Percentiles rank a stretch among this genome's conserved stretches.
These are phyloP conservation scores for Solanum neorickii DNA, from an alignment of 257 asterid species.

Conservation along the genomic window DNA sequence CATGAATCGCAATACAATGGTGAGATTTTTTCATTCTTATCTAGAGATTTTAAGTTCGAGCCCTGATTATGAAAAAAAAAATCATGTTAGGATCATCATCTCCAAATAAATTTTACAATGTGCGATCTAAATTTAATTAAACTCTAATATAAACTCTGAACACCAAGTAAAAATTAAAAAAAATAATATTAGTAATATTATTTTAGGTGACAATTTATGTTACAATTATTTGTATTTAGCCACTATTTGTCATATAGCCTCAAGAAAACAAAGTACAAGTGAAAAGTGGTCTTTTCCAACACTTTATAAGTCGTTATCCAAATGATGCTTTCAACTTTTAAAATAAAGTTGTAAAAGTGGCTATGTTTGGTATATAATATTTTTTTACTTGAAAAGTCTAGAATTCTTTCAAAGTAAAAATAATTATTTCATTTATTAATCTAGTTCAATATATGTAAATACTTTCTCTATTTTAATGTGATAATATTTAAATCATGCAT, in stretches of 20 bases:
- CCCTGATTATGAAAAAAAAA: accelerated
- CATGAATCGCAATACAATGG: too few species aligned
- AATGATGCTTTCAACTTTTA: not conserved
- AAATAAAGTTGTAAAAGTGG: not conserved
- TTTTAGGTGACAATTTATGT: not conserved
- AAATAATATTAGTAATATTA: not conserved
- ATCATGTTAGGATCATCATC: not conserved
- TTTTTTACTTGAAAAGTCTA: not conserved
- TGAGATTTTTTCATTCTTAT: too few species aligned
- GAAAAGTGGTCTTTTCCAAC: not conserved
- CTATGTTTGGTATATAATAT: not conserved
- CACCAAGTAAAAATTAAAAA: accelerated
- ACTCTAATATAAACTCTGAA: too few species aligned
- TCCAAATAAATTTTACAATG: accelerated
- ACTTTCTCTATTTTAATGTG: not conserved
- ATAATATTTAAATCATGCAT: not conserved
- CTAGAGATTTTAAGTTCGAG: not conserved
- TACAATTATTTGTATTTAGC: not conserved
- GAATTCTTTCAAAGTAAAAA: not conserved
- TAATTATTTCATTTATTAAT: too few species aligned
- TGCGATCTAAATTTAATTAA: too few species aligned
- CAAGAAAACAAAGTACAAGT: not conserved
- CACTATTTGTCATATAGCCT: not conserved
- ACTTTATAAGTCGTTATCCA: not conserved
- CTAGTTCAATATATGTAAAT: not conserved